These are phyloP conservation scores for Phytophthora europaea DNA, from an alignment of 352 stramenopile species.

Conservation along the genomic window DNA sequence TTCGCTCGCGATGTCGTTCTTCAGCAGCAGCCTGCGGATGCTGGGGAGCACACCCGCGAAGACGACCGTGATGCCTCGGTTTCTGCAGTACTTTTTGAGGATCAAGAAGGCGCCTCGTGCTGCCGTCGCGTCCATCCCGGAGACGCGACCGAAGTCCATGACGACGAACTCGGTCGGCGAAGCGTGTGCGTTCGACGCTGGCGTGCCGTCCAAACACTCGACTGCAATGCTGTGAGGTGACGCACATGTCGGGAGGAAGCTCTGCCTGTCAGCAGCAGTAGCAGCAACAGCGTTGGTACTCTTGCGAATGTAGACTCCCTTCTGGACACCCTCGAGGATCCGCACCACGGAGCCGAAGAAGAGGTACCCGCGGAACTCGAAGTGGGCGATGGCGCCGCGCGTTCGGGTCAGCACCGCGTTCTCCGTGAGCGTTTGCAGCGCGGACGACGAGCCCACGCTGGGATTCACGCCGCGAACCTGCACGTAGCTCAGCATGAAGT, in stretches of 20 bases:
- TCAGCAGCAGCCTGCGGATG: slow-evolving; percentile 60
- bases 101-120: slow-evolving; percentile 79
- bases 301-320: slow-evolving; percentile 64
- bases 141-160: slow-evolving; percentile 86
- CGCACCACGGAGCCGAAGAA: slow-evolving; percentile 85
- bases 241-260: slow-evolving; percentile 48
- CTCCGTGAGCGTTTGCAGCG: slow-evolving; percentile 44
- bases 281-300: not conserved
- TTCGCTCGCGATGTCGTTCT: slow-evolving; percentile 69
- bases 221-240: slow-evolving; percentile 43
- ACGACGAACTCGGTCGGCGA: slow-evolving; percentile 77
- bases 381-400: slow-evolving; percentile 63
- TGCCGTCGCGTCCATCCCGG: slow-evolving; percentile 86
- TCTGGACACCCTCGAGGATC: slow-evolving; percentile 75
- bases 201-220: slow-evolving; percentile 70
- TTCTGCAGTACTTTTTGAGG: slow-evolving; percentile 73
- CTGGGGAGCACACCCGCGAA: slow-evolving; percentile 63
- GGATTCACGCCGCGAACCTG: slow-evolving; percentile 65
- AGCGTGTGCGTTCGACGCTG: slow-evolving; percentile 37
- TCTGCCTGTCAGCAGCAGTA: not conserved
- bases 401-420: slow-evolving; percentile 52
- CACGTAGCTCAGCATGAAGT: slow-evolving; percentile 81
- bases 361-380: slow-evolving; percentile 81
- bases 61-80: slow-evolving; percentile 57
- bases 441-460: slow-evolving; percentile 25